These are phyloP conservation scores for Rosa multiflora DNA, from an alignment of 306 rosid genomes.

Conservation along the genomic window DNA sequence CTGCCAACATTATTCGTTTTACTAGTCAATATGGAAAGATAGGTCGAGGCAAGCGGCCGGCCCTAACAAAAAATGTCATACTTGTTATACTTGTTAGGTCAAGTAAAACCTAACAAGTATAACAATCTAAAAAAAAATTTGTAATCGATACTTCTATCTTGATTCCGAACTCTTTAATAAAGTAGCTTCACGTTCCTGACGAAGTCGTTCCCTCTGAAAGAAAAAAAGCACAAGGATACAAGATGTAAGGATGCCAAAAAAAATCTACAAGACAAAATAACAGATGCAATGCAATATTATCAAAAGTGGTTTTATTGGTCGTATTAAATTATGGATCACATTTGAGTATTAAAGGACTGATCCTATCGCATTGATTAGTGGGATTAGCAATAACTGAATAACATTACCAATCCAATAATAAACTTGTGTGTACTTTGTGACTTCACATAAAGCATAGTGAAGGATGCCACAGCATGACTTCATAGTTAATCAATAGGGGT, in stretches of 20 bases:
- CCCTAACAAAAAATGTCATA: too few relatives aligned
- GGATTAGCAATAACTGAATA: background rate
- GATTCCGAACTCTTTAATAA: constrained; percentile 11
- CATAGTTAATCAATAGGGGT: background rate
- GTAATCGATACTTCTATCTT: background rate
- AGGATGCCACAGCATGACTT: background rate
- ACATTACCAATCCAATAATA: background rate
- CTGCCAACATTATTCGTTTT: too few relatives aligned
- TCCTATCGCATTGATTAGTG: background rate
- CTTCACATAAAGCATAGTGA: background rate
- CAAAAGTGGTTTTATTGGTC: too few relatives aligned
- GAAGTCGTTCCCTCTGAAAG: constrained; percentile 59
- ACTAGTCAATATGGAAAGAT: too few relatives aligned
- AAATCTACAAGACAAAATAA: too few relatives aligned
- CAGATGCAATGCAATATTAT: background rate
- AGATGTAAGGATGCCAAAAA: background rate
- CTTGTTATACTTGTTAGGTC: too few relatives aligned
- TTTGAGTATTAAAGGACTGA: background rate
- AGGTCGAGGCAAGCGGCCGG: too few relatives aligned
- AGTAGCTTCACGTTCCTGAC: constrained; percentile 34
- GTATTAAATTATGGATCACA: too few relatives aligned
- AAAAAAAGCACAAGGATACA: background rate
- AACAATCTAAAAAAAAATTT: background rate
- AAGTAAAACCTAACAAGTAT: background rate
- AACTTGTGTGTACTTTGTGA: background rate